Base-by-base conservation (phyloP, 768 basidiomycete species). In the Hericium coralloides region DNA sequence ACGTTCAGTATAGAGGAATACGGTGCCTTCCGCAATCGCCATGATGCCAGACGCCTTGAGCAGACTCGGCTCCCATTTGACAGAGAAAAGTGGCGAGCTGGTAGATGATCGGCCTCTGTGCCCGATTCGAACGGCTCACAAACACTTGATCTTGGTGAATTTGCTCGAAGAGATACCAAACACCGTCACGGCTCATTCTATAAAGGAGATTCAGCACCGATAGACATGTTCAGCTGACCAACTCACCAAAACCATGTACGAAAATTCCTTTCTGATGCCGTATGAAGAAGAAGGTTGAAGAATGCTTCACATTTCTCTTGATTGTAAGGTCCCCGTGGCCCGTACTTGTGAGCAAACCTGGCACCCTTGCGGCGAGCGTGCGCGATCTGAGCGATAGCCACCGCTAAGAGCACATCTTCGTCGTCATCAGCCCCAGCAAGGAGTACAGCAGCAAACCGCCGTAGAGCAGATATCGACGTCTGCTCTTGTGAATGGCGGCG, bases 91-190 rank as follows among this genome's bases (percentile, higher is more conserved):
- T 55, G 0, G 54, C 67, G 2, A 68, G 54, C 52, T 67, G 67
- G 48, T 59, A 65, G n/a, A 51, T 31, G 2, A 65, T 57, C 38
- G 65, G 67, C 2, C 58, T 51, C 52, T 68, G 67, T 1, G 64
- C 64, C n/a, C 61, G 58, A 12, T 26, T 20, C 15, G 59, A 52
- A 12, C 22, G 38, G 23, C 58, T 55, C 2, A n/a, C 45, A 55
- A 68, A 68, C 20, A 67, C 60, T 12, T 53, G 59, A 41, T 68
- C 62, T 12, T 36, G 23, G 18, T 56, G 49, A 25, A 73, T 58
- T 12, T 45, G 41, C 9, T 66, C 66, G 55, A 71, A 69, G 7
- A 75, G 64, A 47, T 63, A 61, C 36, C 73, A 60, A 17, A 68
- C 15, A 14, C 12, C 47, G 2, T n/a, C 47, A 15, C 47, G 47